Conservation (phyloP, 768 basidiomycete species). For the Phlebiopsis flavidoalba region DNA sequence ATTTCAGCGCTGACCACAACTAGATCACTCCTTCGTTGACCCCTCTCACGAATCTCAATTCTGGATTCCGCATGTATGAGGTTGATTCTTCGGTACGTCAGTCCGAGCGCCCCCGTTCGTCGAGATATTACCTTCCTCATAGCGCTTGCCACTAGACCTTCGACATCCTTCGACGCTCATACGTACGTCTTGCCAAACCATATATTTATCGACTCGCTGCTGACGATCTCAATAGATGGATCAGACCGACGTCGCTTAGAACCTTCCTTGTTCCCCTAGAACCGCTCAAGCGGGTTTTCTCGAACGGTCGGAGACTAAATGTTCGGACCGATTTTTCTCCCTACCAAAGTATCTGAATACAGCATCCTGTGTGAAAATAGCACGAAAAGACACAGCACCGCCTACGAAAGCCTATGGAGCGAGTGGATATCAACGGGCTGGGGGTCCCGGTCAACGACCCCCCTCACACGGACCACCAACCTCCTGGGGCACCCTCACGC, state of each 20-base stretch:
- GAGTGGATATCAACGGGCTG: slow-evolving; percentile 52
- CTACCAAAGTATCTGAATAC: too few relatives aligned
- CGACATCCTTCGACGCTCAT: slow-evolving; percentile 70
- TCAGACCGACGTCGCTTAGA: slow-evolving; percentile 55
- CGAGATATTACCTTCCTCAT: too few relatives aligned
- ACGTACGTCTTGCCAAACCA: slow-evolving; percentile 43
- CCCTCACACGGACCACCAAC: too few relatives aligned
- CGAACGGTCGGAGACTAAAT: too few relatives aligned
- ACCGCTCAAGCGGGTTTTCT: too few relatives aligned
- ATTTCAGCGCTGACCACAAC: background rate
- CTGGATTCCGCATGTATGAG: slow-evolving; percentile 71
- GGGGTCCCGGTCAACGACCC: slow-evolving; percentile 78
- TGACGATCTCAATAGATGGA: slow-evolving; percentile 38
- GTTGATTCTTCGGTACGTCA: slow-evolving; percentile 64
- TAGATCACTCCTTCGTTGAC: slow-evolving; percentile 70
- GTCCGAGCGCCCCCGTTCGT: background rate
- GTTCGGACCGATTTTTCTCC: too few relatives aligned
- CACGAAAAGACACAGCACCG: slow-evolving; percentile 53
- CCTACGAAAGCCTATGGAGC: slow-evolving; percentile 62
- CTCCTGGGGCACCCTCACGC: too few relatives aligned
- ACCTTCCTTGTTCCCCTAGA: slow-evolving; percentile 50
- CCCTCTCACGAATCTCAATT: slow-evolving; percentile 66
- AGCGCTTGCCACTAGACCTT: slow-evolving; percentile 48
- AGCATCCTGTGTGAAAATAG: too few relatives aligned
- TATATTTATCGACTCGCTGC: background rate